These are phyloP conservation scores for Cercospora sojina DNA, from an alignment of 2,329 filamentous ascomycete species.

Conservation along the genomic window DNA sequence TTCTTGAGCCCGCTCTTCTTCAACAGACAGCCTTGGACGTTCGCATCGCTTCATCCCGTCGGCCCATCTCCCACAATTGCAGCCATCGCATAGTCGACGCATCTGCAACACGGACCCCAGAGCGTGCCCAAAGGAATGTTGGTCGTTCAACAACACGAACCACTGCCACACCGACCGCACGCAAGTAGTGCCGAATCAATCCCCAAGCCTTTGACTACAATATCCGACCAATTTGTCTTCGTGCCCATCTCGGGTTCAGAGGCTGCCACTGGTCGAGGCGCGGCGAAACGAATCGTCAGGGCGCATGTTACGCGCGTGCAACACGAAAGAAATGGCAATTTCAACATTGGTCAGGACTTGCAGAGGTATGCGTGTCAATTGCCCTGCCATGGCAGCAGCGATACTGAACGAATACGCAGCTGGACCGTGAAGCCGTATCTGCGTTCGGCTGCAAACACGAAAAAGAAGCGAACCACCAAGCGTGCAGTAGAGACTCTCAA, in stretches of 20 bases:
- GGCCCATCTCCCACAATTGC: neutral
- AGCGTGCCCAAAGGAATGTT: neutral
- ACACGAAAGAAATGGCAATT: slow-evolving; percentile 7
- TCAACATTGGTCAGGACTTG: slow-evolving; percentile 9
- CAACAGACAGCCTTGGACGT: neutral
- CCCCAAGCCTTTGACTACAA: neutral
- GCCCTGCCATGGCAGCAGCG: neutral
- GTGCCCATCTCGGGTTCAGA: slow-evolving; percentile 1
- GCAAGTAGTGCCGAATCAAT: neutral
- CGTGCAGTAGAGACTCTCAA: neutral
- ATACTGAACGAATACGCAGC: neutral
- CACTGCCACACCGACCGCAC: neutral
- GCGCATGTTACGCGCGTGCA: slow-evolving; percentile 9
- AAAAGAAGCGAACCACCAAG: neutral
- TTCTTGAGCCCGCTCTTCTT: neutral
- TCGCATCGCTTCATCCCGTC: neutral
- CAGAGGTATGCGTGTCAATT: neutral
- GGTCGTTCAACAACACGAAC: neutral
- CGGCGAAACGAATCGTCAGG: slow-evolving; percentile 1
- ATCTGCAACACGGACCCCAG: neutral
- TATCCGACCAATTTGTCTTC: slow-evolving; percentile 3
- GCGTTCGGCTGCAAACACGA: neutral
- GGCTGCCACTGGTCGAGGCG: slow-evolving; percentile 1
- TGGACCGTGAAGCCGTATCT: slow-evolving; percentile 5
- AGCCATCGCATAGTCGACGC: neutral